A percentile compares a stretch with the other conserved stretches of the same genome.
These are phyloP conservation scores for Bipolaris sorokiniana DNA, from an alignment of 2,329 filamentous ascomycete species.

Conservation along the genomic window DNA sequence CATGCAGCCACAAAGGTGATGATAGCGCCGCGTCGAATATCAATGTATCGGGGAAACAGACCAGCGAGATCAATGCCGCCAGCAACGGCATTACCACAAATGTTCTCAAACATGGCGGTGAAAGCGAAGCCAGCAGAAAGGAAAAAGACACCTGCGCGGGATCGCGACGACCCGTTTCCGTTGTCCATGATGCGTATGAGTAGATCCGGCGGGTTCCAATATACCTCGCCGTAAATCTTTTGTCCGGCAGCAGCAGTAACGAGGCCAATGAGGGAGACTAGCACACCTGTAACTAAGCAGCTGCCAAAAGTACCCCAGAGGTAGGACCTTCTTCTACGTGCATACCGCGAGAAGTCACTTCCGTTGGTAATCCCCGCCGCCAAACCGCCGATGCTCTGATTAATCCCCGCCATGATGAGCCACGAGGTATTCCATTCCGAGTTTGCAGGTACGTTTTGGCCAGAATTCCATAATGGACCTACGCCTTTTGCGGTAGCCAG, in stretches of 20 bases:
- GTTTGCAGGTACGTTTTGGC: slow-evolving; percentile 44
- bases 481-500: slow-evolving; percentile 53
- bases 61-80: slow-evolving; percentile 48
- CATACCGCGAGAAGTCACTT: slow-evolving; percentile 55
- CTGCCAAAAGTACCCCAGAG: slow-evolving; percentile 50
- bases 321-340: slow-evolving; percentile 45
- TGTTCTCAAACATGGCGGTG: slow-evolving; percentile 52
- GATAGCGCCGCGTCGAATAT: slow-evolving; percentile 45
- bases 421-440: slow-evolving; percentile 51
- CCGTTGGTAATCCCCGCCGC: slow-evolving; percentile 53
- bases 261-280: slow-evolving; percentile 54
- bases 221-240: slow-evolving; percentile 46
- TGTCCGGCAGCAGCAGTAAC: slow-evolving; percentile 51
- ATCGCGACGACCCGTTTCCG: slow-evolving; percentile 50
- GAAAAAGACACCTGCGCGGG: slow-evolving; percentile 48
- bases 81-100: slow-evolving; percentile 44
- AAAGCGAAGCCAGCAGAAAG: slow-evolving; percentile 45
- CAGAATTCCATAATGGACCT: slow-evolving; percentile 52
- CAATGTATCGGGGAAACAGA: slow-evolving; percentile 43
- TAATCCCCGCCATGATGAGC: slow-evolving; percentile 56
- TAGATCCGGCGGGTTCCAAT: slow-evolving; percentile 54
- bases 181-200: slow-evolving; percentile 55
- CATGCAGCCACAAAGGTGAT: slow-evolving; percentile 46
- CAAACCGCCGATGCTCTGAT: slow-evolving; percentile 51
- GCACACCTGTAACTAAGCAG: slow-evolving; percentile 50